These are phyloP conservation scores for Trapa bicornis DNA, from an alignment of 345 rosid species.

Conservation along the genomic window DNA sequence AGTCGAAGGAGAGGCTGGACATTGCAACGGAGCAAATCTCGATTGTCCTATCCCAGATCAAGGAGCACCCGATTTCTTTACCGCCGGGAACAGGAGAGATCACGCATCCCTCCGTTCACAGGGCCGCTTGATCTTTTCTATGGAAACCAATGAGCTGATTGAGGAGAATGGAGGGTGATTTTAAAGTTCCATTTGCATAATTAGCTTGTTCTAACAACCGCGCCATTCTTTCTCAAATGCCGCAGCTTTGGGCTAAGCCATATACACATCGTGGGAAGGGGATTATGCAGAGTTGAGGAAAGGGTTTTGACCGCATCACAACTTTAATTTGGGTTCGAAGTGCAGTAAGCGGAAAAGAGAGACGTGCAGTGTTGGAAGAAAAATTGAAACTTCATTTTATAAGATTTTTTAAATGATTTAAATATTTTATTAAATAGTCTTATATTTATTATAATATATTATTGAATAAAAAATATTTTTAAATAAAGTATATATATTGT, in stretches of 20 bases:
- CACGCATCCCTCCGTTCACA: constrained; percentile 17
- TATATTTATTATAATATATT: too few species aligned
- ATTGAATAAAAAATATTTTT: too few species aligned
- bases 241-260: background rate
- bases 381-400: too few species aligned
- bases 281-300: background rate
- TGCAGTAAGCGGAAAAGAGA: too few species aligned
- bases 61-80: constrained; percentile 52
- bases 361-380: too few species aligned
- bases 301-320: too few species aligned
- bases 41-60: constrained; percentile 53
- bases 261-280: background rate
- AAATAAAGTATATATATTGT: too few species aligned
- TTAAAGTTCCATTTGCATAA: background rate
- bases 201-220: background rate
- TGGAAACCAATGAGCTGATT: background rate
- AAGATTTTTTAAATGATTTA: too few species aligned
- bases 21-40: constrained; percentile 69
- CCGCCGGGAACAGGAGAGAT: constrained; percentile 21
- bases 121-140: constrained; percentile 13
- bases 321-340: too few species aligned
- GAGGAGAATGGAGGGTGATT: background rate
- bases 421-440: too few species aligned
- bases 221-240: background rate
- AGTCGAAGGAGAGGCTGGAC: constrained; percentile 78